phyloP scores from a whole-genome alignment of 2,329 filamentous ascomycete species.

The Cyphellophora attinorum region DNA sequence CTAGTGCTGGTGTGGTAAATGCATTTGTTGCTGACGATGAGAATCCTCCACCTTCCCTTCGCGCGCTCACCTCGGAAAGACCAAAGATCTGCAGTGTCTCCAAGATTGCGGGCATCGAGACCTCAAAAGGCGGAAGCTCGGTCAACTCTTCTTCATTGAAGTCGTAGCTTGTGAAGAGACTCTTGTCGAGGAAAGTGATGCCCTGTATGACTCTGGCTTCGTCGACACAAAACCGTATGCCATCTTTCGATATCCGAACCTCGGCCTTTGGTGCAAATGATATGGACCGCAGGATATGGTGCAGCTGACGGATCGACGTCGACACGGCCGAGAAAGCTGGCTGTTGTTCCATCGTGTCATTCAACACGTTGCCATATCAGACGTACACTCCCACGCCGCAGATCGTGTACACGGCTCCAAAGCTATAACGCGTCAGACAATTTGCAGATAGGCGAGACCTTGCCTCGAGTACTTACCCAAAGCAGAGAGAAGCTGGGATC shows the following conservation, averaged over 20 bases:
- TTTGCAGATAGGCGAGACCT: no score
- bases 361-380: slow-evolving; percentile 29
- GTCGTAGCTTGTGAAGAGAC: slow-evolving; percentile 76
- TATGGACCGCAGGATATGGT: slow-evolving; percentile 52
- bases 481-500: slow-evolving; percentile 74
- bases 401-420: slow-evolving; percentile 96
- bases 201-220: slow-evolving; percentile 88
- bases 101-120: slow-evolving; percentile 76
- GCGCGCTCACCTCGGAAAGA: slow-evolving; percentile 52
- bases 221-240: slow-evolving; percentile 79
- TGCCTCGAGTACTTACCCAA: slow-evolving; percentile 58
- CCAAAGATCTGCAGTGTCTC: slow-evolving; percentile 95
- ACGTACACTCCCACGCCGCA: slow-evolving; percentile 98
- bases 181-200: slow-evolving; percentile 76
- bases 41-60: slow-evolving; percentile 17
- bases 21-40: slow-evolving; percentile 49
- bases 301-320: slow-evolving; percentile 51
- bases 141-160: slow-evolving; percentile 36
- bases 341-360: slow-evolving; percentile 18
- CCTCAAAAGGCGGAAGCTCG: slow-evolving; percentile 63
- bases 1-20: slow-evolving; percentile 73
- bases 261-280: slow-evolving; percentile 50
- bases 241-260: slow-evolving; percentile 71
- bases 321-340: slow-evolving; percentile 52
- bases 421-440: no score